A percentile compares a stretch with the other conserved stretches of the same genome.
Conservation (phyloP, 116 monocot species). For the Phalaenopsis hybrid region DNA sequence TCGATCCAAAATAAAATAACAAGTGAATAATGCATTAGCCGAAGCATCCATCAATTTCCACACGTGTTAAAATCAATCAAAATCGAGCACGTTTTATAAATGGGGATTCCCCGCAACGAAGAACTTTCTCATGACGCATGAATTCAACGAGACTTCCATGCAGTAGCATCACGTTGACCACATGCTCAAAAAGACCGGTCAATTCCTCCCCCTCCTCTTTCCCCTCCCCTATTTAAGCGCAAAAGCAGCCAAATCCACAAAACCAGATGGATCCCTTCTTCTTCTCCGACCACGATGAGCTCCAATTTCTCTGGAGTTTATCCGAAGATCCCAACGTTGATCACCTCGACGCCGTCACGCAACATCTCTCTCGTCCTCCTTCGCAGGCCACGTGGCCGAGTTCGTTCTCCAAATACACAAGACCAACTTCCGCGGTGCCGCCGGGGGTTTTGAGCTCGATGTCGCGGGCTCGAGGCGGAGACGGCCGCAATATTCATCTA, state of each 20-base stretch:
- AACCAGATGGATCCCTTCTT: conserved; percentile 12
- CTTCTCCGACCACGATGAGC: conserved; percentile 14
- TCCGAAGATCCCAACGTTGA: conserved; percentile 23
- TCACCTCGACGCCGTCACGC: neutral
- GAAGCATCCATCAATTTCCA: neutral
- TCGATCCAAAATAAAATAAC: too few relatives aligned
- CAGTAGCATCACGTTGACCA: neutral
- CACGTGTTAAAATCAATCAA: neutral
- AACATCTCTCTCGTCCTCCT: neutral
- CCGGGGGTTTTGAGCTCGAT: neutral
- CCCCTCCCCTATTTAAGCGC: neutral
- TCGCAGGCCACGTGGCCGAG: neutral
- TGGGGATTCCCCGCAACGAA: neutral
- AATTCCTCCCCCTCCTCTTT: neutral
- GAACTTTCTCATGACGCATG: neutral
- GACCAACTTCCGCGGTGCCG: neutral
- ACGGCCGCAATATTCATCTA: conserved; percentile 13
- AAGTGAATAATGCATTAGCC: too few relatives aligned
- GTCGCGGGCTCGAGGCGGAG: too few relatives aligned
- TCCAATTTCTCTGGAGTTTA: conserved; percentile 18
- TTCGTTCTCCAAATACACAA: conserved; percentile 18
- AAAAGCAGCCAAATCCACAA: neutral
- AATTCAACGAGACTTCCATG: neutral
- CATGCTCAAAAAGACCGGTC: neutral
- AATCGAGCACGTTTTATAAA: conserved; percentile 4